phyloP scores from a whole-genome alignment of 495 filamentous ascomycete species.

The Emericellopsis terricola region DNA sequence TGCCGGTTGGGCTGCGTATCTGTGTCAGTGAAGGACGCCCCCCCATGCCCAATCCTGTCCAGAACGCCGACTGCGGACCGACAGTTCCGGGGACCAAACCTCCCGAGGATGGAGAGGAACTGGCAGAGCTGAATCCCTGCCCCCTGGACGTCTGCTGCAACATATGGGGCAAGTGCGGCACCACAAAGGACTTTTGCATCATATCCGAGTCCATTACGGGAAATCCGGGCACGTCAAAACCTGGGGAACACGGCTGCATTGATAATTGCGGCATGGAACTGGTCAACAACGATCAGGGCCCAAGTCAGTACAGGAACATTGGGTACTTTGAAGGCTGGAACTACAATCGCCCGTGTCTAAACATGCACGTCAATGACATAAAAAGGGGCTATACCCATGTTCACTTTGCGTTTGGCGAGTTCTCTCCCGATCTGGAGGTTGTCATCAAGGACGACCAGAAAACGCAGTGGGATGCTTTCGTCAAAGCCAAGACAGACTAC shows the following conservation, averaged over 20 bases:
- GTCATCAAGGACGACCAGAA: constrained; percentile 7
- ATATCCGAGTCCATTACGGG: constrained; percentile 9
- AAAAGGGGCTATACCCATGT: constrained; percentile 20
- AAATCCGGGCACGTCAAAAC: constrained; percentile 17
- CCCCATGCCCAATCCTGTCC: constrained; percentile 21
- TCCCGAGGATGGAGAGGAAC: constrained; percentile 4
- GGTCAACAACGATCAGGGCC: constrained; percentile 6
- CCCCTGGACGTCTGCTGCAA: constrained; percentile 18
- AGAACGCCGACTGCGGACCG: constrained; percentile 26
- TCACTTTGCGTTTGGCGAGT: constrained; percentile 23
- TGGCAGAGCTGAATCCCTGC: constrained; percentile 14
- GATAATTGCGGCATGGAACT: constrained; percentile 27
- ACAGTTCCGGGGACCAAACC: constrained; percentile 16
- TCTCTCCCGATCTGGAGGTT: constrained; percentile 13
- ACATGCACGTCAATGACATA: constrained; percentile 7
- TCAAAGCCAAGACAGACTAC: constrained; percentile 2
- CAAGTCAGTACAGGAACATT: constrained; percentile 3
- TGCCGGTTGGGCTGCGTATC: constrained; percentile 18
- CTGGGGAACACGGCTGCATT: constrained; percentile 23
- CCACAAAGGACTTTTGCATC: constrained; percentile 26
- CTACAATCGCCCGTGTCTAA: constrained; percentile 9
- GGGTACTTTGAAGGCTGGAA: constrained; percentile 16
- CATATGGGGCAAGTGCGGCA: constrained; percentile 30
- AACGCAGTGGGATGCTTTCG: constrained; percentile 8
- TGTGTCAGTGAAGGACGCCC: constrained; percentile 29